Percentiles rank a stretch among this genome's conserved stretches.
Conservation (phyloP, 441 rosid genomes). For the Gossypium trilobum region DNA sequence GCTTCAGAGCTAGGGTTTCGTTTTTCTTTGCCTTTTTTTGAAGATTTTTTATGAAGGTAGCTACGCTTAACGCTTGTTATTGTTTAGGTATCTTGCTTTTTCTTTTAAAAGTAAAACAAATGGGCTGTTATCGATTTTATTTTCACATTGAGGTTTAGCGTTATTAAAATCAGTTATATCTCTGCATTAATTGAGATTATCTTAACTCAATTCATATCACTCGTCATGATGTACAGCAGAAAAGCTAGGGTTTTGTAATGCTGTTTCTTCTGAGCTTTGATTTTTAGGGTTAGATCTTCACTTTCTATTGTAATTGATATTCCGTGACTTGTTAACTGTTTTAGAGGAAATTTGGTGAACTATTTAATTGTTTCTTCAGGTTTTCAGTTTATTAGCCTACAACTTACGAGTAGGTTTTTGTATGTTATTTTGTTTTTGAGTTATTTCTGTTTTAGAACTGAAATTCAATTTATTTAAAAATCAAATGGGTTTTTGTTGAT, state of each 20-base stretch:
- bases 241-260: slow-evolving; percentile 26
- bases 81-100: slow-evolving; percentile 1
- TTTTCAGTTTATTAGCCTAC: not conserved
- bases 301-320: slow-evolving; percentile 11
- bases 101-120: not conserved
- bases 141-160: slow-evolving; percentile 17
- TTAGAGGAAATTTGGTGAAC: not conserved
- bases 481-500: slow-evolving; percentile 16
- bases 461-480: slow-evolving; percentile 11
- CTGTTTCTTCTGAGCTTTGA: slow-evolving; percentile 8
- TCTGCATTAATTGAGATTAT: slow-evolving; percentile 20
- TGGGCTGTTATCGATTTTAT: slow-evolving; percentile 15
- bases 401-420: slow-evolving; percentile 3
- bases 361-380: not conserved
- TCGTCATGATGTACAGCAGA: not conserved
- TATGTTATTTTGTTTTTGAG: slow-evolving; percentile 14
- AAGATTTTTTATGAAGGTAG: slow-evolving; percentile 23
- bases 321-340: not conserved
- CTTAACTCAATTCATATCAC: slow-evolving; percentile 12
- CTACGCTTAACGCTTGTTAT: not conserved
- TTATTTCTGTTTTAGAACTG: slow-evolving; percentile 17
- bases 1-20: slow-evolving; percentile 32
- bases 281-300: slow-evolving; percentile 38
- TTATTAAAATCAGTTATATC: slow-evolving; percentile 12
- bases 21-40: not conserved